Conservation (phyloP, 805 yeast genomes). For the Yamadazyma paraphyllophila region DNA sequence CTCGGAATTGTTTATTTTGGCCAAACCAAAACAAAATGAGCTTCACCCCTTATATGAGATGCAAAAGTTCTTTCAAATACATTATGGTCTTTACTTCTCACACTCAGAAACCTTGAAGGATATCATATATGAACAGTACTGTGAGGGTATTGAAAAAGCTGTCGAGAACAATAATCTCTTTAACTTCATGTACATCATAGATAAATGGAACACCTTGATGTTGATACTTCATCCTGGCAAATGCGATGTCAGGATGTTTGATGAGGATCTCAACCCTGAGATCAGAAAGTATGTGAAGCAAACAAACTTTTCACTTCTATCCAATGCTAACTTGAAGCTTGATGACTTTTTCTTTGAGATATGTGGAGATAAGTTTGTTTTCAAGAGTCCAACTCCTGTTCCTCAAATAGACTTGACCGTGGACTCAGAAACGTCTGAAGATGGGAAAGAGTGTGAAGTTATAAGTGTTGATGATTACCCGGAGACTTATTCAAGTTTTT, state of each 20-base stretch:
- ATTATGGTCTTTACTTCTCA: constrained; percentile 39
- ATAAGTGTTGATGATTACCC: not conserved
- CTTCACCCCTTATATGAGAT: constrained; percentile 65
- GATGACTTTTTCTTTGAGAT: constrained; percentile 5
- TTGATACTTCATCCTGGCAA: constrained; percentile 30
- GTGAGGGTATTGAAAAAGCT: constrained; percentile 28
- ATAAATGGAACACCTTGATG: constrained; percentile 43
- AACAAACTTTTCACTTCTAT: not conserved
- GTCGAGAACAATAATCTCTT: constrained; percentile 33
- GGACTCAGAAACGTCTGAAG: not conserved
- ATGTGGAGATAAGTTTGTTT: not conserved
- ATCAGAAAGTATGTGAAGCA: constrained; percentile 16
- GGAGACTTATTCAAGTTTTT: not conserved
- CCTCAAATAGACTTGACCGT: not conserved
- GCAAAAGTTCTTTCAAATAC: constrained; percentile 44
- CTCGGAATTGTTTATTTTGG: constrained; percentile 48
- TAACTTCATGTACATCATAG: constrained; percentile 36
- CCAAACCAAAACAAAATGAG: constrained; percentile 52
- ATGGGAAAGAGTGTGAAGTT: not conserved
- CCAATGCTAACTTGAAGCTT: constrained; percentile 1
- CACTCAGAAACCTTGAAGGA: constrained; percentile 31
- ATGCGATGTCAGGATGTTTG: not conserved
- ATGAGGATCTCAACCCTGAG: constrained; percentile 23
- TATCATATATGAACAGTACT: constrained; percentile 34
- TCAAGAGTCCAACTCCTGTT: not conserved